phyloP scores from a whole-genome alignment of 1,284 basidiomycete species.

The Ceratobasidium sp. region DNA sequence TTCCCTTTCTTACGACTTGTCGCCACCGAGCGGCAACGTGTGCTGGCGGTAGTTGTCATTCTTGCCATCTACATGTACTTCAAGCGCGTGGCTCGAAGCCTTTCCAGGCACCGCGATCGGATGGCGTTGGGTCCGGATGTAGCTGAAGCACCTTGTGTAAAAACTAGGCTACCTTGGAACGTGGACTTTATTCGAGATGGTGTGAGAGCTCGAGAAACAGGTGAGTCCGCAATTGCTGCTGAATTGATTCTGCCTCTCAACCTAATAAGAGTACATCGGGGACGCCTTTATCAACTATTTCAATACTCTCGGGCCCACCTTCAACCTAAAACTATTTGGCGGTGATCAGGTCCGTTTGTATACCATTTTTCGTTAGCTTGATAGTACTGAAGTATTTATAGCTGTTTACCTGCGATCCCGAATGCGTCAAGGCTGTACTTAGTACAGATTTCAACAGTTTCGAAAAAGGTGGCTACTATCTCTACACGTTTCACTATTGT shows the following conservation, averaged over 20 bases:
- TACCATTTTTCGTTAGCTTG: background rate
- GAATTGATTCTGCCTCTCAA: background rate
- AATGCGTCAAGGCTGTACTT: slow-evolving; percentile 70
- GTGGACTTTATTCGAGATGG: slow-evolving; percentile 31
- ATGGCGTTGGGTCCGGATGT: slow-evolving; percentile 25
- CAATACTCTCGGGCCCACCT: slow-evolving; percentile 73
- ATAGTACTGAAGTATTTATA: background rate
- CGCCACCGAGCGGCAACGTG: background rate
- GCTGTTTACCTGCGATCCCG: slow-evolving; percentile 68
- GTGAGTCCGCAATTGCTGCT: background rate
- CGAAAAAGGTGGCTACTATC: slow-evolving; percentile 66
- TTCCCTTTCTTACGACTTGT: background rate
- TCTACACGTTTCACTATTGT: slow-evolving; percentile 2
- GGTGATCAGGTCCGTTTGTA: slow-evolving; percentile 67
- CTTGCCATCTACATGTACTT: background rate
- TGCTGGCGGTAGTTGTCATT: background rate
- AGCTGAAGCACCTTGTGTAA: slow-evolving; percentile 21
- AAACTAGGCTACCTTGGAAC: slow-evolving; percentile 31
- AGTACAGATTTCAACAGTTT: slow-evolving; percentile 75
- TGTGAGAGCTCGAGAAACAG: slow-evolving; percentile 13
- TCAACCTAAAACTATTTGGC: slow-evolving; percentile 76
- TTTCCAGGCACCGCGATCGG: slow-evolving; percentile 19
- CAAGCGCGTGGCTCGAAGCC: background rate
- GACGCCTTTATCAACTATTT: slow-evolving; percentile 74
- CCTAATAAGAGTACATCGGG: slow-evolving; percentile 65